phyloP scores from a whole-genome alignment of 768 basidiomycete genomes.

The Auricularia sp. region DNA sequence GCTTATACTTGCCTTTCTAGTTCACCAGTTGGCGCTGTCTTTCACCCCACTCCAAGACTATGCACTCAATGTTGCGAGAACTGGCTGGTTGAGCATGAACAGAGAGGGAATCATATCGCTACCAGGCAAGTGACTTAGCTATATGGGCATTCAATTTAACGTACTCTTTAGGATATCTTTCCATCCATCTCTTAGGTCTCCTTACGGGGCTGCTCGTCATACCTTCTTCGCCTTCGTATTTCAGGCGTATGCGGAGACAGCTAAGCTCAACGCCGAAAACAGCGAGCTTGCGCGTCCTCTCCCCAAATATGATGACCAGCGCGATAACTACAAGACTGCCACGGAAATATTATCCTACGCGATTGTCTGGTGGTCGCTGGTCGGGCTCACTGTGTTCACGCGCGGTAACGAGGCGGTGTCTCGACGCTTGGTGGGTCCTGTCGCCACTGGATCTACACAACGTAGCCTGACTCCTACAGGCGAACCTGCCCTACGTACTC shows the following conservation, averaged over 20 bases:
- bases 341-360: conserved; percentile 71
- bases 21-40: conserved; percentile 60
- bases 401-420: conserved; percentile 39
- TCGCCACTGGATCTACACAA: not conserved
- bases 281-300: conserved; percentile 7
- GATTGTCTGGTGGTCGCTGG: conserved; percentile 64
- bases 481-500: conserved; percentile 78
- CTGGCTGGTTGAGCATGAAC: conserved; percentile 61
- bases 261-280: conserved; percentile 13
- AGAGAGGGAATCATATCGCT: conserved; percentile 88
- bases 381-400: conserved; percentile 30
- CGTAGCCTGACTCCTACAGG: conserved; percentile 33
- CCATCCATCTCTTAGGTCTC: conserved; percentile 81
- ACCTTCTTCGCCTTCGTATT: conserved; percentile 67
- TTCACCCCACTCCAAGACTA: conserved; percentile 46
- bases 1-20: conserved; percentile 27
- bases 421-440: conserved; percentile 44
- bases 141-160: not conserved
- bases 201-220: conserved; percentile 73
- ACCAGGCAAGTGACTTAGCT: conserved; percentile 35
- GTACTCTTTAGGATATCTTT: conserved; percentile 59
- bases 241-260: conserved; percentile 36
- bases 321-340: conserved; percentile 59
- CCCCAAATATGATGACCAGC: not conserved
- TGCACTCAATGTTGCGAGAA: conserved; percentile 56